phyloP scores from a whole-genome alignment of 441 rosid species.

The Euphorbia schlechtendalii region DNA sequence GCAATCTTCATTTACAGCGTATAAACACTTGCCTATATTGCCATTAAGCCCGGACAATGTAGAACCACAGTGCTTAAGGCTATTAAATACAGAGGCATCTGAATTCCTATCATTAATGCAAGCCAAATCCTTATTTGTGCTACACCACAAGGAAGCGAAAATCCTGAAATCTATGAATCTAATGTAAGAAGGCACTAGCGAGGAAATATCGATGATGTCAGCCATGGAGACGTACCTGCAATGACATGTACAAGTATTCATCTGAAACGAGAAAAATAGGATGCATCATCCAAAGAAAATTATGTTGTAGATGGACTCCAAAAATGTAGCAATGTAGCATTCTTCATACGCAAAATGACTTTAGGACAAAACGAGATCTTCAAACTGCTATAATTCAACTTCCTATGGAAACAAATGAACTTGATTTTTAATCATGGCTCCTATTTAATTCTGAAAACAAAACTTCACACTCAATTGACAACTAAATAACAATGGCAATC shows the following conservation, averaged over 20 bases:
- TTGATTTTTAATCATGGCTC: not conserved
- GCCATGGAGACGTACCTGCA: slow-evolving; percentile 76
- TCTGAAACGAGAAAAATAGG: not conserved
- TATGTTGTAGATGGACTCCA: slow-evolving; percentile 5
- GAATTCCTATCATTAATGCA: slow-evolving; percentile 35
- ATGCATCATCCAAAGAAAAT: too few relatives aligned
- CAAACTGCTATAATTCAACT: not conserved
- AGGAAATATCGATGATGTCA: slow-evolving; percentile 68
- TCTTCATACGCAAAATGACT: not conserved
- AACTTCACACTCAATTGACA: not conserved
- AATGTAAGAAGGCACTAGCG: slow-evolving; percentile 52
- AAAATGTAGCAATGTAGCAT: not conserved
- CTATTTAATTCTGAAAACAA: not conserved
- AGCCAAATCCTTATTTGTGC: slow-evolving; percentile 36
- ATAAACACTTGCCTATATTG: slow-evolving; percentile 51
- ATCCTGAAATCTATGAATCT: slow-evolving; percentile 66
- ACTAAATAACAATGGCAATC: not conserved
- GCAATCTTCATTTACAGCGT: slow-evolving; percentile 73
- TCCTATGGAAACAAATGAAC: not conserved
- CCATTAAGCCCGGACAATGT: slow-evolving; percentile 56
- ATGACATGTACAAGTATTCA: slow-evolving; percentile 10
- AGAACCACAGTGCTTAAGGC: slow-evolving; percentile 59
- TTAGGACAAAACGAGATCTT: not conserved
- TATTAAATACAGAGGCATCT: slow-evolving; percentile 31
- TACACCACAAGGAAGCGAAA: slow-evolving; percentile 65